Percentiles rank a stretch among this genome's conserved stretches.
Conservation (phyloP, 2,329 filamentous ascomycete genomes). For the Trichophyton schoenleinii region DNA sequence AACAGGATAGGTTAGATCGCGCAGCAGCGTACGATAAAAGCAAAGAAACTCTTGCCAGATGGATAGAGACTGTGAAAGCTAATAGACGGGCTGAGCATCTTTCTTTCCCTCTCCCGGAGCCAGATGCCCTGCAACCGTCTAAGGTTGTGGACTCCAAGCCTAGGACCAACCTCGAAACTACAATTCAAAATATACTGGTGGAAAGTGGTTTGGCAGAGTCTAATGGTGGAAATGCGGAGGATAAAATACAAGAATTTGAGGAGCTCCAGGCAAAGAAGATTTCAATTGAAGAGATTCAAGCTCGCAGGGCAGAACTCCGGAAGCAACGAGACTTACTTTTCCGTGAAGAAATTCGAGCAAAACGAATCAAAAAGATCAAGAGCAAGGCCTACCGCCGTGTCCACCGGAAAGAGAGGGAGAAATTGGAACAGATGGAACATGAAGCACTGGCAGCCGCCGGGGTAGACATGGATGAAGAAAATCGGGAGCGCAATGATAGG, state of each 20-base stretch:
- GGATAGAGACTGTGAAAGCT: slow-evolving; percentile 89
- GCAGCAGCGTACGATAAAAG: slow-evolving; percentile 76
- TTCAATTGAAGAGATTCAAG: slow-evolving; percentile 59
- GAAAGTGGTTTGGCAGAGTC: slow-evolving; percentile 61
- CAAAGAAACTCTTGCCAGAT: slow-evolving; percentile 78
- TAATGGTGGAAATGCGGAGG: slow-evolving; percentile 48
- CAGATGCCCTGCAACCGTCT: slow-evolving; percentile 47
- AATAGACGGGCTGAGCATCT: slow-evolving; percentile 87
- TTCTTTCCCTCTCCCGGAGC: slow-evolving; percentile 70
- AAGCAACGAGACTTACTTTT: slow-evolving; percentile 75
- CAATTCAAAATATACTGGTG: slow-evolving; percentile 78
- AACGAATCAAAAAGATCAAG: slow-evolving; percentile 98
- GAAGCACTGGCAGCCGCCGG: slow-evolving; percentile 47
- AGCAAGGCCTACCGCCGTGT: slow-evolving; percentile 88
- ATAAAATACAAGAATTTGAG: slow-evolving; percentile 56
- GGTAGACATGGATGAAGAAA: slow-evolving; percentile 50
- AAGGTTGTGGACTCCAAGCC: slow-evolving; percentile 47
- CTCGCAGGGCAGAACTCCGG: slow-evolving; percentile 60
- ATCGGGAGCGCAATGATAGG: slow-evolving; percentile 55
- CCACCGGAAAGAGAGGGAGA: slow-evolving; percentile 66
- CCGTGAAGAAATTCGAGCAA: slow-evolving; percentile 74
- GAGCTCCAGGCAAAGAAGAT: slow-evolving; percentile 59
- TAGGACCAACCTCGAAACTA: slow-evolving; percentile 68
- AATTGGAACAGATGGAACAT: slow-evolving; percentile 44
- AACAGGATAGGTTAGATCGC: slow-evolving; percentile 76